Evolutionary conservation across 495 filamentous ascomycete genomes (phyloP).

Genomic region (Paragyromitra xinjiangensis): DNA sequence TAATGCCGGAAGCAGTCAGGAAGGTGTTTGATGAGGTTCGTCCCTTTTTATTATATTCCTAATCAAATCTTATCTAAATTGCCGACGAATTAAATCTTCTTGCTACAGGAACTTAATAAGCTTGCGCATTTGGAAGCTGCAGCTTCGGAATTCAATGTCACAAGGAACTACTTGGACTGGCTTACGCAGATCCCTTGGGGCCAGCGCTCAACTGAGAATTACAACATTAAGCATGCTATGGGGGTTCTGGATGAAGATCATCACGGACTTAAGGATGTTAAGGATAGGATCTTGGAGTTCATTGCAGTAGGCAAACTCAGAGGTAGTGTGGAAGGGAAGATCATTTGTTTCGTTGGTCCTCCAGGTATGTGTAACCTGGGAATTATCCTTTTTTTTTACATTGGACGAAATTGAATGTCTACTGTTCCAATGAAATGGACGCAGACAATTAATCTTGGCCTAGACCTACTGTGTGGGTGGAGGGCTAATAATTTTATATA

Average conservation of each 20-base stretch:
- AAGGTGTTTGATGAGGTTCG: slow-evolving; percentile 90
- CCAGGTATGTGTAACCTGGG: slow-evolving; percentile 63
- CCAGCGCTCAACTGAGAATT: slow-evolving; percentile 93
- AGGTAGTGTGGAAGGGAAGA: slow-evolving; percentile 98
- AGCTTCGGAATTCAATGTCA: slow-evolving; percentile 98
- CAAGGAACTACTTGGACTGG: slow-evolving; percentile 99
- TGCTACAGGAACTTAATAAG: slow-evolving; percentile 80
- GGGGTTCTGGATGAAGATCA: slow-evolving; percentile 95
- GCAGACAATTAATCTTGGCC: slow-evolving; percentile 4
- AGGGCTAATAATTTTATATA: slow-evolving; percentile 25
- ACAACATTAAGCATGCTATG: slow-evolving; percentile 89
- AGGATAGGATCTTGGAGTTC: slow-evolving; percentile 98
- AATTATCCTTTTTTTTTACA: slow-evolving; percentile 7
- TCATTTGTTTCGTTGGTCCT: slow-evolving; percentile 95
- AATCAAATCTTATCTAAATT: not conserved
- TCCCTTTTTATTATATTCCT: slow-evolving; percentile 10
- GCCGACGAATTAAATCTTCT: slow-evolving; percentile 19
- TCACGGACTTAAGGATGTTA: slow-evolving; percentile 96
- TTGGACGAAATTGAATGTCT: slow-evolving; percentile 13
- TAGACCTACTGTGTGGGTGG: not conserved
- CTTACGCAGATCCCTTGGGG: slow-evolving; percentile 98
- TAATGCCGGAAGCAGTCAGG: slow-evolving; percentile 95
- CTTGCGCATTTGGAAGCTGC: slow-evolving; percentile 92
- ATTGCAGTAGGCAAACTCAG: slow-evolving; percentile 98
- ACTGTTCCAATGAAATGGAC: slow-evolving; percentile 9